Base-by-base conservation (phyloP, 1,139 yeast species). In the Pichiaceae sp. region DNA sequence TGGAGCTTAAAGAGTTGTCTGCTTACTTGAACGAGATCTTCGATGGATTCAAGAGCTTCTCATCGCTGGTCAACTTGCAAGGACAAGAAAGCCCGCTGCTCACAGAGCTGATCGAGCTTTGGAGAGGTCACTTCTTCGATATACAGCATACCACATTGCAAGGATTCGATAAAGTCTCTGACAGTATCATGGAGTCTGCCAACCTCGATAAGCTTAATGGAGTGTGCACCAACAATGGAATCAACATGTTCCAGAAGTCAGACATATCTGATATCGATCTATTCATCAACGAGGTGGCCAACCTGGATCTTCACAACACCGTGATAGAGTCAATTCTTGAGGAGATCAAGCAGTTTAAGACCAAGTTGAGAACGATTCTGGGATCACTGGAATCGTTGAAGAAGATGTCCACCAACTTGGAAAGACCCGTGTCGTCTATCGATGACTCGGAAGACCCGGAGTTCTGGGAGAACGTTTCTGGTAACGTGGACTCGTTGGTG, bases 391-490 rank as follows among this genome's bases (percentile, higher is more conserved):
- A 42, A 16, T 40, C 42, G 3, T 27, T 56, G 3, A 38, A 43
- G 2, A 39, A 40, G 5, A 38, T 52, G 16, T 38, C 51, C 2
- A 28, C 29, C 1, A 34, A 41, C 4, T 31, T 57, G 19, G 29
- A 35, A 2, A 55, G 52, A 34, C 61, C 59, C 12, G 42, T 54
- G 2, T 37, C 57, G 20, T 52, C 61, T 9, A 46, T 56, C 28
- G 62, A 58, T 42, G 62, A 57, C 34, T 39, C 41, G 25, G 61
- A 57, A 28, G 46, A 57, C 39, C 54, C 52, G 15, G 46, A 39
- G 12, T 52, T 51, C 33, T 58, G 62, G 62, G 15, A 24, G 5
- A 6, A 18, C 0, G 35, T 43, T 0, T 39, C 50, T 2, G 14
- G 24, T 0, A 40, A 36, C 4, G 31, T 57, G 9, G 34, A 32